Base-by-base conservation (phyloP, 306 rosid genomes). In the Benincasa hispida region DNA sequence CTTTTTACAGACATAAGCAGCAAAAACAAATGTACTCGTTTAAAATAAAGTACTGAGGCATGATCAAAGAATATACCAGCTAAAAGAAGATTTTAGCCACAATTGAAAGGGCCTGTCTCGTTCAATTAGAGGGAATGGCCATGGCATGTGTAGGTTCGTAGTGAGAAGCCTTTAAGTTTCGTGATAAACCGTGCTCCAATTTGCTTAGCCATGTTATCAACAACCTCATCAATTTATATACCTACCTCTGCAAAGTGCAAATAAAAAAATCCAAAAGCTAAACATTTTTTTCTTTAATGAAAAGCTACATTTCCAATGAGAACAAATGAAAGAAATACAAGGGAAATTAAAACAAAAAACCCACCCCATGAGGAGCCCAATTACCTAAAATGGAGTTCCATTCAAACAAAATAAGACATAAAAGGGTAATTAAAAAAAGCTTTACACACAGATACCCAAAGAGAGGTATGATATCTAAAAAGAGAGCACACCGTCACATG, bases 161-260 rank as follows among this genome's bases (percentile, higher is more conserved):
- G 68, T 61, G 34, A 55, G 92, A 85, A 22, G 79, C 84, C 60
- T 10, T 53, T 41, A 21, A 91, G 84, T 82, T 87, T 86, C 21
- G 97, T 91, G 21, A 91, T 78, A 83, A 91, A 91, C 55, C 93
- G 91, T 2, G 86, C 97, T 51, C 86, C 90, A 75, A 89, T 74
- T 76, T 87, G 58, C 81, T 82, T 80, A 2, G 86, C 62, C 19
- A 79, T 58, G 7, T 61, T 88, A 62, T 80, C 93, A 1, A 74
- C 61, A 2, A 82, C 87, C 19, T 82, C 88, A 19, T 65, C 77
- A 32, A 84, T 81, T 8, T 86, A 84, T 83, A 87, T 84, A 27
- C 22, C 82, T 68, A 39, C 28, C 73, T 66, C 32, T 10, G 34
- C 34, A 18, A 39, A 22, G n/a, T n/a, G n/a, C n/a, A n/a, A 69